Conservation (phyloP, 225 moss, liverwort and hornwort species). For the Rhytidiadelphus loreus region DNA sequence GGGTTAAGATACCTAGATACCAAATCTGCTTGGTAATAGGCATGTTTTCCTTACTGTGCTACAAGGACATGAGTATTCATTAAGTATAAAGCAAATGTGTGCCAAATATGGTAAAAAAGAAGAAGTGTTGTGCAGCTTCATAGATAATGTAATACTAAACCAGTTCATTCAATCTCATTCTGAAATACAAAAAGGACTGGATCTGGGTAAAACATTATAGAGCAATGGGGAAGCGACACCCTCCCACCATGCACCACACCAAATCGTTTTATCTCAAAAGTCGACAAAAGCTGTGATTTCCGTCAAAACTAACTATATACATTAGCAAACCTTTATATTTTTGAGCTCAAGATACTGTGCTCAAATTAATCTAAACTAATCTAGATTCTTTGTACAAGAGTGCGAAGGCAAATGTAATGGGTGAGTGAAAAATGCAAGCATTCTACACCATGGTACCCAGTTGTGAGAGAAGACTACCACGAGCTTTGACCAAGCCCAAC, state of each 20-base stretch:
- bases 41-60: no score
- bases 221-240: neutral
- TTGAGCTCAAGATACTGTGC: neutral
- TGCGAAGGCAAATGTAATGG: neutral
- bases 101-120: no score
- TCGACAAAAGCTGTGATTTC: neutral
- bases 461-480: neutral
- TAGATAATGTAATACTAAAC: neutral
- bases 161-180: neutral
- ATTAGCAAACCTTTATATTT: neutral
- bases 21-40: no score
- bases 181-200: neutral
- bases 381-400: neutral
- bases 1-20: no score
- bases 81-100: no score
- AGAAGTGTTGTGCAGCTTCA: neutral
- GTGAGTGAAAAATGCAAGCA: neutral
- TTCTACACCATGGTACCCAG: slow-evolving; percentile 22
- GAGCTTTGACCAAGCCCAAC: slow-evolving; percentile 2
- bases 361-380: neutral
- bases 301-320: neutral
- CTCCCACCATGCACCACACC: neutral
- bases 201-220: neutral
- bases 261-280: neutral
- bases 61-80: no score